Percentiles rank a stretch among this genome's conserved stretches.
Evolutionary conservation across 2,329 filamentous ascomycete species (phyloP).

Genomic region (Colletotrichum musae): DNA sequence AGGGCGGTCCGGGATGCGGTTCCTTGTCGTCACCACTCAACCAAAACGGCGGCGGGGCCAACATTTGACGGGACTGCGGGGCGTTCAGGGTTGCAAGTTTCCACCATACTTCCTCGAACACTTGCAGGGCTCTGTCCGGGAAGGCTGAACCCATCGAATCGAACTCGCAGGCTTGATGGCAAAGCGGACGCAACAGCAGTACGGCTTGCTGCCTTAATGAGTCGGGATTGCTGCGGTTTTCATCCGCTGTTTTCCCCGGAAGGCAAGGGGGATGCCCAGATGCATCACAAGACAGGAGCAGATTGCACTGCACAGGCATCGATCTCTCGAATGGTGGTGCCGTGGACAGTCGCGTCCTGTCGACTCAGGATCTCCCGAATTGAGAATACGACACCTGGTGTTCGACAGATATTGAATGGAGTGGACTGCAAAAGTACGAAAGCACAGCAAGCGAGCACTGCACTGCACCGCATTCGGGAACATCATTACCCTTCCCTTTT

Average conservation of each 20-base stretch:
- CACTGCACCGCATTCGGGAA: slow-evolving; percentile 8
- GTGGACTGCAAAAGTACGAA: slow-evolving; percentile 6
- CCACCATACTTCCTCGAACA: neutral
- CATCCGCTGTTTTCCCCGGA: no score
- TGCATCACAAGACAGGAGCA: no score
- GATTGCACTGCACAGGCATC: no score
- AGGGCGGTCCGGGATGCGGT: neutral
- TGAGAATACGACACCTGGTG: neutral
- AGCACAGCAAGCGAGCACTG: slow-evolving; percentile 39
- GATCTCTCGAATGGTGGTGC: no score
- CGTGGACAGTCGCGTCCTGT: neutral
- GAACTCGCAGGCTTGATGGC: no score
- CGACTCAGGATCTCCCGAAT: neutral
- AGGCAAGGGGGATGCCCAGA: no score
- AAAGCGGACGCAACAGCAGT: no score
- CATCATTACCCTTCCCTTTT: neutral
- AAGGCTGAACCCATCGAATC: no score
- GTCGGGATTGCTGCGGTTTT: no score
- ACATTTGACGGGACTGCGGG: slow-evolving; percentile 1
- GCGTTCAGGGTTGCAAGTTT: neutral
- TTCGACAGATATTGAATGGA: neutral
- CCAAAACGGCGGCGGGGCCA: neutral
- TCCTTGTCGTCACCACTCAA: neutral
- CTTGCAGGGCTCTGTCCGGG: neutral
- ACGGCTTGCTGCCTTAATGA: no score